These are phyloP conservation scores for Porogramme epimiltina DNA, from an alignment of 1,284 basidiomycete genomes.

Conservation along the genomic window DNA sequence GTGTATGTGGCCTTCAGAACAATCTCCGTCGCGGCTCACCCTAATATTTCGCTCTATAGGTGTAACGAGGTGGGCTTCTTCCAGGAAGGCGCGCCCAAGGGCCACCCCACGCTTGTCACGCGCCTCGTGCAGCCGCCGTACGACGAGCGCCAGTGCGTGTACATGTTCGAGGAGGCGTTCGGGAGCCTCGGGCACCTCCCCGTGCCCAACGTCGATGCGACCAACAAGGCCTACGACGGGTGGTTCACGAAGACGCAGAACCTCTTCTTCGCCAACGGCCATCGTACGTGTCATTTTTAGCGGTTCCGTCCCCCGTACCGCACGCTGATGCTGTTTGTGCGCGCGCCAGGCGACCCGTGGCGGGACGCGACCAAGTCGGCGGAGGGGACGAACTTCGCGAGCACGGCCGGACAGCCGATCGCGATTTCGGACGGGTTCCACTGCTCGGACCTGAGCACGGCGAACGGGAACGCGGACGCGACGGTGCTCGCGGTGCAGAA, in stretches of 20 bases:
- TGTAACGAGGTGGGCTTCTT: constrained; percentile 72
- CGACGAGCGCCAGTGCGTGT: constrained; percentile 65
- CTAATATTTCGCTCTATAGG: constrained; percentile 33
- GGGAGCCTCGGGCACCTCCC: constrained; percentile 30
- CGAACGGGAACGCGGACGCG: constrained; percentile 45
- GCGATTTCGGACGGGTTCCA: constrained; percentile 65
- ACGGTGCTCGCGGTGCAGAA: constrained; percentile 57
- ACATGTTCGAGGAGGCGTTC: constrained; percentile 62
- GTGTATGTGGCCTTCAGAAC: constrained; percentile 46
- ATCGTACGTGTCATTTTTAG: constrained; percentile 28
- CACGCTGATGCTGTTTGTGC: not conserved
- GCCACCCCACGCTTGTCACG: constrained; percentile 55
- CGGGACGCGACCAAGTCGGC: constrained; percentile 68
- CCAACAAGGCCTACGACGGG: constrained; percentile 56
- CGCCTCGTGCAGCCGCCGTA: constrained; percentile 61
- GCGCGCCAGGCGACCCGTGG: constrained; percentile 64
- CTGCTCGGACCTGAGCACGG: constrained; percentile 56
- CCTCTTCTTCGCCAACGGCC: constrained; percentile 71
- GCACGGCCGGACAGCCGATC: constrained; percentile 57
- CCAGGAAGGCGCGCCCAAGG: constrained; percentile 60
- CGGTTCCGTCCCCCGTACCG: not conserved
- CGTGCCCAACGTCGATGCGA: constrained; percentile 39
- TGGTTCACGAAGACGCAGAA: constrained; percentile 60
- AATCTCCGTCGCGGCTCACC: not conserved
- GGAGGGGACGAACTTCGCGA: constrained; percentile 45